Evolutionary conservation across 169 alveolate species (phyloP).

Genomic region (Pseudocohnilembus persalinus): DNA sequence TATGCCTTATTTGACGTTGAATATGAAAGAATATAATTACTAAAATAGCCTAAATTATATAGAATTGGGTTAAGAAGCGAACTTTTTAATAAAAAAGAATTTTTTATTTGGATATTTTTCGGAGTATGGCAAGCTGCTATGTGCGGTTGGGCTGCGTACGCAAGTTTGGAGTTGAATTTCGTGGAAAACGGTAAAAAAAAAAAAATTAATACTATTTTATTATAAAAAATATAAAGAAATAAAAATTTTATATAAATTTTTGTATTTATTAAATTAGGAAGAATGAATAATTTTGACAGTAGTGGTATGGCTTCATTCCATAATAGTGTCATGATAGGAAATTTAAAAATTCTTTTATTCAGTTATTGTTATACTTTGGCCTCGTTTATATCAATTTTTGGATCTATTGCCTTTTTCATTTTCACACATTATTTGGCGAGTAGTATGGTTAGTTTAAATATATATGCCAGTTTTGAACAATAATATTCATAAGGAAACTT

Average conservation of each 20-base stretch:
- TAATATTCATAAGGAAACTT: neutral
- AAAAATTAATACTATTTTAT: neutral
- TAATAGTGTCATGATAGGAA: conserved; percentile 16
- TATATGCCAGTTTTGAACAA: neutral
- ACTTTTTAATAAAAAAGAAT: conserved; percentile 15
- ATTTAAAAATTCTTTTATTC: conserved; percentile 9
- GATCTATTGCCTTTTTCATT: conserved; percentile 9
- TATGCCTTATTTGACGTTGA: conserved; percentile 75
- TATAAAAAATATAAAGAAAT: neutral
- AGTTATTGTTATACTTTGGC: conserved; percentile 10
- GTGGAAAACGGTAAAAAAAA: neutral
- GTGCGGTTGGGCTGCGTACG: conserved; percentile 14
- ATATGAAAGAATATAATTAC: conserved; percentile 15
- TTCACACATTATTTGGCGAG: conserved; percentile 3
- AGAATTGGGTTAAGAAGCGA: neutral
- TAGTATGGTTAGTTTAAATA: neutral
- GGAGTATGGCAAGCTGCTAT: conserved; percentile 23
- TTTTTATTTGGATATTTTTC: conserved; percentile 1
- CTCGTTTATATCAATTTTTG: conserved; percentile 12
- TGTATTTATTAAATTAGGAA: neutral
- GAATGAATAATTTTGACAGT: conserved; percentile 4
- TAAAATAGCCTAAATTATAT: conserved; percentile 12
- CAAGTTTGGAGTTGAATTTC: neutral
- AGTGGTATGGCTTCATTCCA: conserved; percentile 21
- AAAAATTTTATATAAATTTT: neutral